These are phyloP conservation scores for Arthrinium phaeospermum DNA, from an alignment of 2,329 filamentous ascomycete species.

Conservation along the genomic window DNA sequence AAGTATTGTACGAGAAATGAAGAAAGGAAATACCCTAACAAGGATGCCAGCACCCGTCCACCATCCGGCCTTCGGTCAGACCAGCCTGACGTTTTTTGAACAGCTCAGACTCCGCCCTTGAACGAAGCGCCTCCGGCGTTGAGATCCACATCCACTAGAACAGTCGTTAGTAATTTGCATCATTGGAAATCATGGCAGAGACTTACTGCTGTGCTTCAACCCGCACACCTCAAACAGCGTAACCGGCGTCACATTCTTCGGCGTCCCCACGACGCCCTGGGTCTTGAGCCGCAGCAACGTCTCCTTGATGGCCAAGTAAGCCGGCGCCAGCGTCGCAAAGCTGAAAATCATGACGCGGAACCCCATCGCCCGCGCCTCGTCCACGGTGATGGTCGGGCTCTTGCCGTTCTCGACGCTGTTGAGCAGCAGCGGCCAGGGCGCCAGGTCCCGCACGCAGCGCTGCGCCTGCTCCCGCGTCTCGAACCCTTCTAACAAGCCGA, in stretches of 20 bases:
- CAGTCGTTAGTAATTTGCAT: background rate
- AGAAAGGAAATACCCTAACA: background rate
- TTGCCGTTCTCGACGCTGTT: constrained; percentile 64
- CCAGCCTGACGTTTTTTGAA: background rate
- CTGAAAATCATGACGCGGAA: constrained; percentile 66
- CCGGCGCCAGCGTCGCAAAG: constrained; percentile 53
- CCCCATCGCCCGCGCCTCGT: constrained; percentile 60
- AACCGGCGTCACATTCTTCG: constrained; percentile 36
- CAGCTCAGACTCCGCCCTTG: constrained; percentile 28
- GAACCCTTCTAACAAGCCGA: constrained; percentile 65
- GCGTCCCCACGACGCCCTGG: constrained; percentile 37
- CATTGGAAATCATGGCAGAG: background rate
- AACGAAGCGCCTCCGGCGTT: constrained; percentile 38
- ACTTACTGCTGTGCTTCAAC: constrained; percentile 34
- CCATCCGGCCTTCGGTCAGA: too few relatives aligned
- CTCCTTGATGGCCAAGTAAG: constrained; percentile 48
- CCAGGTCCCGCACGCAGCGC: constrained; percentile 51
- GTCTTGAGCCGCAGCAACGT: constrained; percentile 45
- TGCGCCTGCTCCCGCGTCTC: constrained; percentile 55
- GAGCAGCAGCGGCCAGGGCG: constrained; percentile 56
- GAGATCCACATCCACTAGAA: constrained; percentile 34
- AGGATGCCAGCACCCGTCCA: background rate
- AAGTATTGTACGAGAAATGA: background rate
- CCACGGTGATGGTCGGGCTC: constrained; percentile 57
- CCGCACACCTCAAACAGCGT: constrained; percentile 40